Evolutionary conservation across 495 filamentous ascomycete species (phyloP).

Genomic region (Cenococcum geophilum): DNA sequence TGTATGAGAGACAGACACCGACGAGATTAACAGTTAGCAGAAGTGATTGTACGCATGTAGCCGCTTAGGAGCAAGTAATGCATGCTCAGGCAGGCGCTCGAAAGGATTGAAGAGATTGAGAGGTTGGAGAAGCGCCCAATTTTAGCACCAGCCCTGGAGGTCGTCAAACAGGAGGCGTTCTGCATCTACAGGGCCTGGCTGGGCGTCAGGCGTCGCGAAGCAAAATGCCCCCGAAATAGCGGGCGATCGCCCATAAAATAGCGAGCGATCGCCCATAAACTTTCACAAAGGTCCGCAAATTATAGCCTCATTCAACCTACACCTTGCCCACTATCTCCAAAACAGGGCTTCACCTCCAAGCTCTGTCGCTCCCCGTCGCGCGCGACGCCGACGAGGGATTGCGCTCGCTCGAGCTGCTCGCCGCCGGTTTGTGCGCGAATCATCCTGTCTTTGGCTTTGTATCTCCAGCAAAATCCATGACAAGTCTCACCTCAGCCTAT

Average conservation of each 20-base stretch:
- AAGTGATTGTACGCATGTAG: too few species aligned
- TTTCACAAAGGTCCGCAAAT: slow-evolving; percentile 6
- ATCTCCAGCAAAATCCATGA: slow-evolving; percentile 7
- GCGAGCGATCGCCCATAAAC: slow-evolving; percentile 1
- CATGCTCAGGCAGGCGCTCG: too few species aligned
- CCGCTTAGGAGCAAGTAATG: too few species aligned
- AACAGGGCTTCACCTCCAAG: slow-evolving; percentile 6
- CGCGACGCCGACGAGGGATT: slow-evolving; percentile 5
- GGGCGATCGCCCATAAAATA: slow-evolving; percentile 5
- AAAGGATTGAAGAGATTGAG: too few species aligned
- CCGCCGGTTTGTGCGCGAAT: not conserved
- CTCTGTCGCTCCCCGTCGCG: slow-evolving; percentile 1
- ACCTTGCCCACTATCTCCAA: not conserved
- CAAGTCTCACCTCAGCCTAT: slow-evolving; percentile 11
- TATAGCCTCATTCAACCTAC: slow-evolving; percentile 4
- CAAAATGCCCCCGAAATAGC: slow-evolving; percentile 10
- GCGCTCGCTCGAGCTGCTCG: not conserved
- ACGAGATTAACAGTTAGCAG: too few species aligned
- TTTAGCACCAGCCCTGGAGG: too few species aligned
- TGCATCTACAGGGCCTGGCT: too few species aligned
- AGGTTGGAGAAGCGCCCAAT: too few species aligned
- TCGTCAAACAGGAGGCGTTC: too few species aligned
- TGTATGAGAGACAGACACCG: too few species aligned
- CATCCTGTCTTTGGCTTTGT: slow-evolving; percentile 4
- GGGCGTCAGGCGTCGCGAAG: not conserved